Base-by-base conservation (phyloP, 2,329 filamentous ascomycete genomes). In the Fusarium subtropicale region DNA sequence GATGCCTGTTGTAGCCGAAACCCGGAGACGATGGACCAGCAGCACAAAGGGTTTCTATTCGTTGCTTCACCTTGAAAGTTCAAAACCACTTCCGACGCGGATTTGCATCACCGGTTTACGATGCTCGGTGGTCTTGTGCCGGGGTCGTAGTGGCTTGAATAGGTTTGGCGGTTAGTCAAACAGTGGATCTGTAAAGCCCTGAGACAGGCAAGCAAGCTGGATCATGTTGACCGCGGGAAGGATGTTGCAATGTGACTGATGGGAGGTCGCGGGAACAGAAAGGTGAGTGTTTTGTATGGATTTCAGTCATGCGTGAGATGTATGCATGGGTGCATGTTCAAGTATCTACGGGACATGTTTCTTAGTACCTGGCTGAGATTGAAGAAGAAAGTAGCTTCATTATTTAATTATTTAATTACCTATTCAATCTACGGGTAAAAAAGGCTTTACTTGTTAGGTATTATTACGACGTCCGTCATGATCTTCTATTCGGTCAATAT, bases 61-160 rank as follows among this genome's bases (percentile, higher is more conserved):
- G 66, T 24, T 70, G 31, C 34, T 52, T 70, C 67, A 71, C 63
- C 67, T 68, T 68, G 55, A 20, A 53, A 30, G 31, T 42, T 28
- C 34, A 34, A 33, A 33, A 41, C 45, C 31, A 34, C 36, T 58
- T 59, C 62, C 56, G 66, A 44, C 22, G 30, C 67, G 67, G 67
- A 70, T 58, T 68, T 70, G 45, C 33, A 70, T 65, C 38, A 56
- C 66, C 66, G 66, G 46, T 53, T 60, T 60, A 60, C 42, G 28
- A 20, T 33, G 18, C 16, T 68, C 71, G 71, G 71, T 72, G 60
- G 69, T 73, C 58, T 74, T 73, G 60, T 73, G 69, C 71, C 71
- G 71, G 44, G 44, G 20, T 20, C 39, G 41, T 39, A 24, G 18
- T 22, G 54, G 39, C 69, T 55, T 39, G 42, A 70, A 61, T 50